Evolutionary conservation across 2,329 filamentous ascomycete species (phyloP).

Genomic region (Hirsutella thompsonii): DNA sequence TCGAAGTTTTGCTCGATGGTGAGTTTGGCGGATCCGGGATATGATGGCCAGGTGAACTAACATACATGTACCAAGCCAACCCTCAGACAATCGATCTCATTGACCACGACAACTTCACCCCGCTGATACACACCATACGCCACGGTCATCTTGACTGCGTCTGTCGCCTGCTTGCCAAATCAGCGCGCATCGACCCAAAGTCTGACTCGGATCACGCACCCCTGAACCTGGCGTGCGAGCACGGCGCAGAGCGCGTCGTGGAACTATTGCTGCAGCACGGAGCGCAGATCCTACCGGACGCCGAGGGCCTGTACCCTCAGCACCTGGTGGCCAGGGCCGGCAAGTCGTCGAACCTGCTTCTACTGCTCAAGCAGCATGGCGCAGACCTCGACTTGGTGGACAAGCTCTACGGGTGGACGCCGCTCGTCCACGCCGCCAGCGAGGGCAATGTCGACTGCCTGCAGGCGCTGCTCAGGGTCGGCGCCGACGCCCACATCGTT

Average conservation of each 20-base stretch:
- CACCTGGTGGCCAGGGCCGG: conserved; percentile 88
- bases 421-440: conserved; percentile 88
- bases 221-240: conserved; percentile 87
- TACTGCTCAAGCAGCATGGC: conserved; percentile 72
- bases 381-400: conserved; percentile 86
- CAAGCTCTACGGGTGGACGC: conserved; percentile 96
- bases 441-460: conserved; percentile 89
- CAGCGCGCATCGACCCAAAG: conserved; percentile 74
- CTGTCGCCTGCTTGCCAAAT: conserved; percentile 59
- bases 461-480: conserved; percentile 64
- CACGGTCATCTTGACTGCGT: conserved; percentile 75
- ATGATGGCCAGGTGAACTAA: background rate
- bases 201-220: conserved; percentile 88
- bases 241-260: conserved; percentile 75
- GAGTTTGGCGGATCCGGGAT: conserved; percentile 14
- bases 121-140: conserved; percentile 88
- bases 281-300: conserved; percentile 79
- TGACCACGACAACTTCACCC: conserved; percentile 96
- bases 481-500: conserved; percentile 63
- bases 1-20: conserved; percentile 59
- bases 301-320: conserved; percentile 93
- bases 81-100: conserved; percentile 71
- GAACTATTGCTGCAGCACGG: conserved; percentile 71
- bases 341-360: conserved; percentile 63
- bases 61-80: conserved; percentile 32